Evolutionary conservation across 768 basidiomycete genomes (phyloP), one percentile per base, ranked within the genome.

Genomic region (Boletales sp.): DNA sequence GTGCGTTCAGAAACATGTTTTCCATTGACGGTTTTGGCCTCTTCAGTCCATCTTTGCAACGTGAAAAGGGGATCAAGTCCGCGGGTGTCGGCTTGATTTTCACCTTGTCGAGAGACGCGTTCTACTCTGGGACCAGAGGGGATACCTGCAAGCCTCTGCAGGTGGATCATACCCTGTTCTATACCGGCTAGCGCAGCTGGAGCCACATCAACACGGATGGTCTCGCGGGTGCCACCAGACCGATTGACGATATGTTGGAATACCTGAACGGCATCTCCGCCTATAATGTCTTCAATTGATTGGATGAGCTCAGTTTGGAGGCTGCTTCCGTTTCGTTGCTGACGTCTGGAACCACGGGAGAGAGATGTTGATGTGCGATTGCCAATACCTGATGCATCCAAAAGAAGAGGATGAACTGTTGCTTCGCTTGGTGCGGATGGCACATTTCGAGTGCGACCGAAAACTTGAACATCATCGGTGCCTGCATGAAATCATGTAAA

Each of bases 1-100:
- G 82, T 74, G 17, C 91, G 79, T 50, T 88, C 84, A 11, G 77
- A 67, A 9, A 84, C 80, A 51, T 87, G 86, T 55, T 83, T 83
- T 14, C 88, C 86, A 50, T 92, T 84, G 19, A 90, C 70, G 30
- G 90, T 83, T 61, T 87, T 90, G 52, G 81, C 83, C 66, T 95
- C 94, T 63, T 95, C 93, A 2, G 80, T 72, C 94, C 94, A 97
- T 50, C 94, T 81, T 59, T 91, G 88, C 29, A 85, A 63, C 1
- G 94, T 95, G 10, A 88, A 74, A 47, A 90, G 70, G 2, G 93
- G 91, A 30, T 88, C 84, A 43, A 92, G 84, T 40, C 83, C 83
- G 37, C 58, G 67, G 0, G 53, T 42, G 32, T 68, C 67, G 13
- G 58, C 29, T 34, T 82, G 82, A 36, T 70, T 76, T 52, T 83